Evolutionary conservation across 2,329 filamentous ascomycete genomes (phyloP), one percentile per base, ranked within the genome.

Genomic region (Calonectria pseudoreteaudii): DNA sequence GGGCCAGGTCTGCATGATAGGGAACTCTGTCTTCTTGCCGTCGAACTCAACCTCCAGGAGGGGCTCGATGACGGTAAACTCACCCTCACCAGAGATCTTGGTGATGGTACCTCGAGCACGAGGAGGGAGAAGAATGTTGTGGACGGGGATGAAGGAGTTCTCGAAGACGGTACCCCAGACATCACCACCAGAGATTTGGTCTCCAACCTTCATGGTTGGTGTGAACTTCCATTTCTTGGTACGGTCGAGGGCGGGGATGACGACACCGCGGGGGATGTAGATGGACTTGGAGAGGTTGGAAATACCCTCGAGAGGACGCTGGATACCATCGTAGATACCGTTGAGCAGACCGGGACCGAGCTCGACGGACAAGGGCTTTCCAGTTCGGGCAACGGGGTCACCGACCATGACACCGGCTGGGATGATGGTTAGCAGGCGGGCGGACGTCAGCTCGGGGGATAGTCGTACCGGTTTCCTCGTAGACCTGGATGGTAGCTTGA

Each of bases 1-100:
- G 72, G 97, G 97, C 97, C 97, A 99, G 79, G 93, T 92, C 87
- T 99, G 97, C 96, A 98, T 98, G 97, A 99, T 98, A 84, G 93
- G 94, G 86, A 95, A 96, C 85, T 96, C 94, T 71, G 94, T 94
- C 90, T 96, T 98, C 88, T 95, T 95, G 83, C 97, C 97, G 83
- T 99, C 95, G 84, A 99, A 99, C 85, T 99, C 97, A 76, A 98
- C 91, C 86, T 98, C 96, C 82, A 99, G 89, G 76, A 99, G 93
- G 86, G 98, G 97, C 84, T 98, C 94, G 71, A 94, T 94, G 41
- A 99, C 96, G 4, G 95, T 98, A 87, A 98, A 99, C 85, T 93
- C 94, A 81, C 97, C 97, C 87, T 97, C 95, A 80, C 93, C 89
- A 44, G 96, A 92, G 82, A 98, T 97, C 83, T 93, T 93, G 80